A percentile compares a stretch with the other conserved stretches of the same genome.
phyloP scores from a whole-genome alignment of 352 stramenopile genomes.

The Pythium rishiriense region DNA sequence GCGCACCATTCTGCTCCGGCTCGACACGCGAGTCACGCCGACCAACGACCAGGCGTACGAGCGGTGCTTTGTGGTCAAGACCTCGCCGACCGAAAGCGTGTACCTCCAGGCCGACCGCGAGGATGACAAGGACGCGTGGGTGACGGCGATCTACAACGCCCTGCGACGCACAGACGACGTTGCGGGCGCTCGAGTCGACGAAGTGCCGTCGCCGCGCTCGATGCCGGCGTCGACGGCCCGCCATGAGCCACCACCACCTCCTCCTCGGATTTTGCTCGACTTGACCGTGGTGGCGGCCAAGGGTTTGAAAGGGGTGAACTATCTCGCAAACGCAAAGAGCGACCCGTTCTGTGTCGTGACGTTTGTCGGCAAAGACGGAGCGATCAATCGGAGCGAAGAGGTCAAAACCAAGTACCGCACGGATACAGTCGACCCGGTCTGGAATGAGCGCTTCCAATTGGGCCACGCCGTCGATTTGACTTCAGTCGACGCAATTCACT shows the following conservation, averaged over 20 bases:
- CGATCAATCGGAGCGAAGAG: slow-evolving; percentile 55
- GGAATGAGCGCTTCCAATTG: slow-evolving; percentile 53
- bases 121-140: slow-evolving; percentile 64
- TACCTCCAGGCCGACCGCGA: slow-evolving; percentile 70
- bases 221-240: slow-evolving; percentile 16
- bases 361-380: slow-evolving; percentile 58
- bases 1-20: slow-evolving; percentile 43
- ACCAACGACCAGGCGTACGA: slow-evolving; percentile 72
- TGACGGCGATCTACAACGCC: slow-evolving; percentile 55
- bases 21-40: slow-evolving; percentile 53
- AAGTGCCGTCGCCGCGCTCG: background rate
- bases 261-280: slow-evolving; percentile 42
- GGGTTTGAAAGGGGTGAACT: slow-evolving; percentile 52
- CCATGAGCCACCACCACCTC: slow-evolving; percentile 21
- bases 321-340: slow-evolving; percentile 50
- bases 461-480: slow-evolving; percentile 54
- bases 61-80: slow-evolving; percentile 57
- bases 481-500: slow-evolving; percentile 50
- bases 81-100: slow-evolving; percentile 39
- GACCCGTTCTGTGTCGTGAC: slow-evolving; percentile 74
- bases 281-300: slow-evolving; percentile 54
- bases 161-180: slow-evolving; percentile 43
- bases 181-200: background rate
- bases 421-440: slow-evolving; percentile 50
- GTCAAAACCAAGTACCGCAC: slow-evolving; percentile 54